Evolutionary conservation across 176 grass and related monocot genomes (phyloP).

Genomic region (Ananas comosus): DNA sequence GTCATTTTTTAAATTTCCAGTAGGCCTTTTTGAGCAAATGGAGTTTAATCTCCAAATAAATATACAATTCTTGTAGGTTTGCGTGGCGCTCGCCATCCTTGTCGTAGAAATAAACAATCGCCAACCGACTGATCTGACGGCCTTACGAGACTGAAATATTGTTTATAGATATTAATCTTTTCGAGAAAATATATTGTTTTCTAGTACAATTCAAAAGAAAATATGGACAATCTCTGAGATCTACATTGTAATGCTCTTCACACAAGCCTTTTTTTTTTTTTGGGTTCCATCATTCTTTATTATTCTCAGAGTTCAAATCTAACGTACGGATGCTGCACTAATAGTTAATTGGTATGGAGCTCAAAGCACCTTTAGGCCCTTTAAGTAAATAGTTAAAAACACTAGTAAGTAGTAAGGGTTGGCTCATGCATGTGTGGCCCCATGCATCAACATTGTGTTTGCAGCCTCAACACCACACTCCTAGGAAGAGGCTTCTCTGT

Average conservation of each 20-base stretch:
- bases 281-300: too few species aligned
- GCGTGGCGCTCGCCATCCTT: too few species aligned
- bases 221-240: neutral
- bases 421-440: neutral
- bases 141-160: neutral
- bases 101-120: too few species aligned
- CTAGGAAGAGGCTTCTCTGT: constrained; percentile 1
- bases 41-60: too few species aligned
- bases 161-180: neutral
- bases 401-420: neutral
- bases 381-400: neutral
- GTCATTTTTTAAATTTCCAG: too few species aligned
- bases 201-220: neutral
- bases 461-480: neutral
- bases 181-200: neutral
- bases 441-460: neutral
- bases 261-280: neutral
- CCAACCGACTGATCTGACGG: too few species aligned
- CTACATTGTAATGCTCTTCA: neutral
- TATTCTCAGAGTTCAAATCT: too few species aligned
- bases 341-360: neutral
- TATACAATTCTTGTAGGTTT: too few species aligned
- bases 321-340: neutral
- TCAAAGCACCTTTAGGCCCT: neutral
- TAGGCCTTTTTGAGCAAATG: too few species aligned